Conservation (phyloP, 176 grass and related monocot species). For the Triticum timopheevii region DNA sequence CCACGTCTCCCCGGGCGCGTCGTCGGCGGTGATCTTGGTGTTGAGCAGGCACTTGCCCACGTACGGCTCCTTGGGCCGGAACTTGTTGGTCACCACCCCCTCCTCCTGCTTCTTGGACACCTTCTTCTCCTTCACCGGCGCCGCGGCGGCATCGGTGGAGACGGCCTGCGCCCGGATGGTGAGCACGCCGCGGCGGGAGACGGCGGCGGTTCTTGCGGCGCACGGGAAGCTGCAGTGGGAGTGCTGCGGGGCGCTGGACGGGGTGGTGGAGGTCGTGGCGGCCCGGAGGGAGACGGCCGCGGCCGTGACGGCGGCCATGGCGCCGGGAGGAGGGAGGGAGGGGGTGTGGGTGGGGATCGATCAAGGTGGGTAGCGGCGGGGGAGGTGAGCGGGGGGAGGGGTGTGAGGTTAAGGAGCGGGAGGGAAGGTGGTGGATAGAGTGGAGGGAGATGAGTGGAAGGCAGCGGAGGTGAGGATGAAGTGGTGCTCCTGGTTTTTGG, state of each 20-base stretch:
- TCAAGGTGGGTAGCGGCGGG: background rate
- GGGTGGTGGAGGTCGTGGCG: background rate
- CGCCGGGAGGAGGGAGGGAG: background rate
- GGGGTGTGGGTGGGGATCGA: background rate
- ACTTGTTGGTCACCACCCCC: slow-evolving; percentile 69
- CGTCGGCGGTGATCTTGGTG: slow-evolving; percentile 93
- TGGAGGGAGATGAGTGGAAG: slow-evolving; percentile 49
- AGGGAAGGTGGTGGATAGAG: background rate
- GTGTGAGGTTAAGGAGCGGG: background rate
- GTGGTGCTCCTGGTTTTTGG: slow-evolving; percentile 34
- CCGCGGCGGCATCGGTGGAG: slow-evolving; percentile 31
- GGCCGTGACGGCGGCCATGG: slow-evolving; percentile 69
- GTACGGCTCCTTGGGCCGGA: slow-evolving; percentile 84
- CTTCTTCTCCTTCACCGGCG: slow-evolving; percentile 58
- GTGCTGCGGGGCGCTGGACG: slow-evolving; percentile 1
- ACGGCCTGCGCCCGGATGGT: slow-evolving; percentile 56
- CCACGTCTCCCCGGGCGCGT: slow-evolving; percentile 94
- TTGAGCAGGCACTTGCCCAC: slow-evolving; percentile 84
- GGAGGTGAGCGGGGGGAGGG: background rate
- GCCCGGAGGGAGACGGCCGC: slow-evolving; percentile 52
- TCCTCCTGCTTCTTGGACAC: slow-evolving; percentile 87
- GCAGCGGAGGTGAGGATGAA: slow-evolving; percentile 38
- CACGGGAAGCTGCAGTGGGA: slow-evolving; percentile 45
- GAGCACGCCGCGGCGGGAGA: background rate
- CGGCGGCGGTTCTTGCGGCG: background rate